phyloP scores from a whole-genome alignment of 1,284 basidiomycete genomes.

The Apiotrichum akiyoshidainum region DNA sequence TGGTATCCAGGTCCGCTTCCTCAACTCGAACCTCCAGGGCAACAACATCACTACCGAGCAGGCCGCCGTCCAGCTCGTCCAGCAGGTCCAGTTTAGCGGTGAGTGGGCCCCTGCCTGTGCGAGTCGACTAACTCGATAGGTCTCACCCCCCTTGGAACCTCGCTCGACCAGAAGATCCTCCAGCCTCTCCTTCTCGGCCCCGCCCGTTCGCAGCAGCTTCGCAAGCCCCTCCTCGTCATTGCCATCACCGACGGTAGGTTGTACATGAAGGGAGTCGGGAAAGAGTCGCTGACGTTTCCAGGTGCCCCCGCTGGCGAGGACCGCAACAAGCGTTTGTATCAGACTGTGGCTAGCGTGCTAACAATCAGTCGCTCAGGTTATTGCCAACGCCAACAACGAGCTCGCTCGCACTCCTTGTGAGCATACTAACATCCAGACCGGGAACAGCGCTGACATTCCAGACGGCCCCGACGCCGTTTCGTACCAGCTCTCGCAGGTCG shows the following conservation, averaged over 20 bases:
- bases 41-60: constrained; percentile 51
- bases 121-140: constrained; percentile 43
- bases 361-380: constrained; percentile 27
- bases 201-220: constrained; percentile 42
- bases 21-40: constrained; percentile 52
- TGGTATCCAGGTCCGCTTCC: constrained; percentile 53
- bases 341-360: neutral
- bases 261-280: too few relatives aligned
- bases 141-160: constrained; percentile 51
- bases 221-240: constrained; percentile 53
- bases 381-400: constrained; percentile 31
- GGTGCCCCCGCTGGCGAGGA: constrained; percentile 50
- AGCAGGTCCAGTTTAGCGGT: constrained; percentile 31
- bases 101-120: constrained; percentile 23
- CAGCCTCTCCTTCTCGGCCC: constrained; percentile 54
- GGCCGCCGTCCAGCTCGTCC: constrained; percentile 36
- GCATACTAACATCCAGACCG: neutral
- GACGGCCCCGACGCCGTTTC: constrained; percentile 17
- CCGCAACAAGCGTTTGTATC: constrained; percentile 20
- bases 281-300: neutral
- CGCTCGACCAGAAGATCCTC: constrained; percentile 52
- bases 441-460: neutral
- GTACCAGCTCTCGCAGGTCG: constrained; percentile 24
- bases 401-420: constrained; percentile 36
- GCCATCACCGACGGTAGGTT: constrained; percentile 46